Evolutionary conservation across 75 land plant species (phyloP), one percentile per base, ranked within the genome.

Genomic region (Adiantum capillusveneris): DNA sequence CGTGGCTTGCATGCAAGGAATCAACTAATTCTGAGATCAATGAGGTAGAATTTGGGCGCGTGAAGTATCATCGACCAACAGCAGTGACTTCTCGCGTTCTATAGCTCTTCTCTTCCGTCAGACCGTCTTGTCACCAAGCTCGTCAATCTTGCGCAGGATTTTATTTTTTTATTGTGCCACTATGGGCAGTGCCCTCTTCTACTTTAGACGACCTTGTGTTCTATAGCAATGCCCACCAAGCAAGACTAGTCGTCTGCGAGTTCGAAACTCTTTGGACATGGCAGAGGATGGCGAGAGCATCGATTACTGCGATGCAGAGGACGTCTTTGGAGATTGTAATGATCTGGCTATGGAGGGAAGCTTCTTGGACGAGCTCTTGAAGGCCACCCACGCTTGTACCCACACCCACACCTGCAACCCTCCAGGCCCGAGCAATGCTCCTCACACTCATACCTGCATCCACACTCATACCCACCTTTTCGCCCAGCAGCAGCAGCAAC

Each of bases 321-420:
- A 66, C 6, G 63, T 60, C 16, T 67, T 73, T 43, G 64, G 55
- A 7, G 59, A 31, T 11, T 48, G 51, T 59, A 53, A 53, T 14
- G 55, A 53, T 24, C 28, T 53, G 28, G 2, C 55, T 24, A 25
- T 17, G 12, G 30, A 30, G 1, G 52, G 71, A 41, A 67, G 44
- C 59, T 54, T 66, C 24, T 28, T 66, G 52, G 76, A 73, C 53
- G 70, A 73, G 37, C 21, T 73, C 9, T 31, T 73, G 51, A 55
- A 57, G 50, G 50, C 13, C 50, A 46, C 50, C 14, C 75, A 66
- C 37, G 30, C 65, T 24, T 67, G 70, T 59, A 83, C 96, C 25
- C 98, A 93, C 58, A 86, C 90, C n/a, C 98, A 93, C 64, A 88
- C 94, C 1, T 93, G 98, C 62, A 89, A 89, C 31, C 98, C 98